phyloP scores from a whole-genome alignment of 2,329 filamentous ascomycete species.

The Beauveria sp. region DNA sequence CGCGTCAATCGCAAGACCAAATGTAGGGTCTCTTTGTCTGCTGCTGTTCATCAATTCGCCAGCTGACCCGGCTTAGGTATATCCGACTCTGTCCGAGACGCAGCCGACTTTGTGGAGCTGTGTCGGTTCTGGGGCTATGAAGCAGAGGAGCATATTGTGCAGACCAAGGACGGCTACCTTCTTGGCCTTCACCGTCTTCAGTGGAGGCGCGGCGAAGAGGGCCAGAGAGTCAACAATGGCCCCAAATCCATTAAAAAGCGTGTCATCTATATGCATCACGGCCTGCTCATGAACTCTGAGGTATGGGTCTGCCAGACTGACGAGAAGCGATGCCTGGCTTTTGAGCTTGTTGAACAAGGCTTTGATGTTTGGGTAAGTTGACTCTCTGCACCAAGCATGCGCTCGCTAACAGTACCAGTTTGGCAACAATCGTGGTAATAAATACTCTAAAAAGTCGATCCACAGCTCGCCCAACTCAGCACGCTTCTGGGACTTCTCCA shows the following conservation, averaged over 20 bases:
- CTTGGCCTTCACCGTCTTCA: constrained; percentile 83
- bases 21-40: constrained; percentile 26
- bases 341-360: constrained; percentile 78
- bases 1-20: constrained; percentile 62
- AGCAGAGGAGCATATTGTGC: constrained; percentile 91
- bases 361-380: constrained; percentile 85
- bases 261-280: constrained; percentile 91
- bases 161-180: constrained; percentile 89
- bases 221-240: constrained; percentile 67
- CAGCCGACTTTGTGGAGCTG: constrained; percentile 89
- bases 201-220: constrained; percentile 74
- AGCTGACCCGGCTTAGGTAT: constrained; percentile 57
- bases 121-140: constrained; percentile 86
- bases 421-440: constrained; percentile 96
- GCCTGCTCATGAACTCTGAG: constrained; percentile 96
- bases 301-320: constrained; percentile 95
- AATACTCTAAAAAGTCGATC: constrained; percentile 94
- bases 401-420: constrained; percentile 45
- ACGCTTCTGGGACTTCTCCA: constrained; percentile 95
- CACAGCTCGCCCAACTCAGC: constrained; percentile 64
- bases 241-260: constrained; percentile 64
- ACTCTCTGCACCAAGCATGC: not conserved
- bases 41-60: constrained; percentile 30
- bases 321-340: constrained; percentile 76
- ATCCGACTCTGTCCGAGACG: constrained; percentile 72